Evolutionary conservation across 2,329 filamentous ascomycete genomes (phyloP).

Genomic region (Thermomyces lanuginosus): DNA sequence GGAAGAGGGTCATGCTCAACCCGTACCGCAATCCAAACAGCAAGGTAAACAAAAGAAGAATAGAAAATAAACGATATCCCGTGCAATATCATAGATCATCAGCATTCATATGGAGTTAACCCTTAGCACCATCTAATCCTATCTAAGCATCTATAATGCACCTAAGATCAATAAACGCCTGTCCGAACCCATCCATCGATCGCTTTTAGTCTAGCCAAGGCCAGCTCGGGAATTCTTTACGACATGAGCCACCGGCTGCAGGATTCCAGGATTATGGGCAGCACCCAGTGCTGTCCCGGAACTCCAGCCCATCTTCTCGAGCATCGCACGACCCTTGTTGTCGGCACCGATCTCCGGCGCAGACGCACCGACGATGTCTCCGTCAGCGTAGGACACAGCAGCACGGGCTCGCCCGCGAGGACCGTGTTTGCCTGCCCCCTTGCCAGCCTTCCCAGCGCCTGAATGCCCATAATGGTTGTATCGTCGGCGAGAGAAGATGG

Average conservation of each 20-base stretch:
- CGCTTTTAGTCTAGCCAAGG: constrained; percentile 44
- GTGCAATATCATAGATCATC: background rate
- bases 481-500: constrained; percentile 19
- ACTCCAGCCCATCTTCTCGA: constrained; percentile 97
- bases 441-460: constrained; percentile 8
- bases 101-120: too few relatives aligned
- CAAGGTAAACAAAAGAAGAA: constrained; percentile 4
- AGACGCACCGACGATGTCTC: constrained; percentile 70
- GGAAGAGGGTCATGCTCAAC: constrained; percentile 47
- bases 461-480: constrained; percentile 14
- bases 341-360: constrained; percentile 69
- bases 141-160: too few relatives aligned
- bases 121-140: too few relatives aligned
- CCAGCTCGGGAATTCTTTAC: constrained; percentile 79
- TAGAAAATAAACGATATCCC: constrained; percentile 1
- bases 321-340: constrained; percentile 70
- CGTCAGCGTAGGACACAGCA: constrained; percentile 53
- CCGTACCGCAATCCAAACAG: constrained; percentile 11
- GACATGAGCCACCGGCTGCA: constrained; percentile 70
- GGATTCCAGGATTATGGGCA: constrained; percentile 68
- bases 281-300: constrained; percentile 71
- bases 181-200: too few relatives aligned
- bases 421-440: constrained; percentile 1
- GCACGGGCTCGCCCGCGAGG: constrained; percentile 22
- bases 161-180: too few relatives aligned